Evolutionary conservation across 2,329 filamentous ascomycete species (phyloP).

Genomic region (Talaromyces sp.): DNA sequence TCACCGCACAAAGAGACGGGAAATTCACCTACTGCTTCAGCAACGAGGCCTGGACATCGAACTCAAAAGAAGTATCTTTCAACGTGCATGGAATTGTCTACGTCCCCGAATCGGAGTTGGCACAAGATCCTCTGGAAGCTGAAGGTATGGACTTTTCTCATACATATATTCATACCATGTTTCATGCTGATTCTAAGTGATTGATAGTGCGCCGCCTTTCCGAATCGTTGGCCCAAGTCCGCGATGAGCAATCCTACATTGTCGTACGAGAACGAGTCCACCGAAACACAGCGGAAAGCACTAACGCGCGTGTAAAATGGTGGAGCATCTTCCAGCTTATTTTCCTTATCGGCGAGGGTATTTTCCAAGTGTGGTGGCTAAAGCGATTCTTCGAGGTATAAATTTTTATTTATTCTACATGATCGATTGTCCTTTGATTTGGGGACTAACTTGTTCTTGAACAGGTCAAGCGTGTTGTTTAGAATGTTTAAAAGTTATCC

Average conservation of each 20-base stretch:
- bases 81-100: conserved; percentile 99
- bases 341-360: conserved; percentile 81
- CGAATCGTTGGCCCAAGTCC: conserved; percentile 84
- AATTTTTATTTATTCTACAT: conserved; percentile 16
- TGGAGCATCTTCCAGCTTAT: conserved; percentile 97
- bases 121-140: conserved; percentile 81
- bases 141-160: conserved; percentile 61
- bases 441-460: conserved; percentile 8
- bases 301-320: conserved; percentile 96
- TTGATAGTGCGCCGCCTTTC: conserved; percentile 71
- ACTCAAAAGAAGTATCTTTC: conserved; percentile 97
- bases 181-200: neutral
- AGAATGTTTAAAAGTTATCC: neutral
- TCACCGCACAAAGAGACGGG: conserved; percentile 79
- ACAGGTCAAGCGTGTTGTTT: conserved; percentile 50
- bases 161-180: conserved; percentile 4
- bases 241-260: conserved; percentile 98
- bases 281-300: conserved; percentile 98
- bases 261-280: conserved; percentile 92
- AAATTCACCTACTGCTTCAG: conserved; percentile 98
- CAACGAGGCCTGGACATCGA: conserved; percentile 96
- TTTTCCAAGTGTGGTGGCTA: conserved; percentile 99
- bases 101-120: conserved; percentile 80
- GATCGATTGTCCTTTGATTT: conserved; percentile 1
- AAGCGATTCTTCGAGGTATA: conserved; percentile 91